Conservation (phyloP, 805 yeast species). For the Lipomyces yamadae region DNA sequence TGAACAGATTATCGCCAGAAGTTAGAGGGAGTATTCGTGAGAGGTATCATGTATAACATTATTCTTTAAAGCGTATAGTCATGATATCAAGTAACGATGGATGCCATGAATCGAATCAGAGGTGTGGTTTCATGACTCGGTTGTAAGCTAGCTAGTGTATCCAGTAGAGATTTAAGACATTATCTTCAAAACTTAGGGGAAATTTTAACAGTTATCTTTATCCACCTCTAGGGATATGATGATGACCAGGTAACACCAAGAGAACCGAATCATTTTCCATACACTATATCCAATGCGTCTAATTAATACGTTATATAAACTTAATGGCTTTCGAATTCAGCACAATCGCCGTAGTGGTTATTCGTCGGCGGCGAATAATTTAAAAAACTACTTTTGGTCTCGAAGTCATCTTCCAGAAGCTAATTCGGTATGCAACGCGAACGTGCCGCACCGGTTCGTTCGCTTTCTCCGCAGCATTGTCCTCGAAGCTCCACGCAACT, state of each 20-base stretch:
- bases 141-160: slow-evolving; percentile 3
- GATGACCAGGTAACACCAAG: no score
- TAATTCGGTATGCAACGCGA: neutral
- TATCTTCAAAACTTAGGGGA: neutral
- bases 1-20: slow-evolving; percentile 38
- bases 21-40: slow-evolving; percentile 30
- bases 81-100: neutral
- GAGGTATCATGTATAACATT: slow-evolving; percentile 23
- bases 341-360: no score
- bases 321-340: no score
- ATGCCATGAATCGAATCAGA: slow-evolving; percentile 7
- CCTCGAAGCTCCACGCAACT: neutral
- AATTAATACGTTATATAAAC: no score
- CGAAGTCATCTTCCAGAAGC: no score
- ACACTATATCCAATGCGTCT: no score
- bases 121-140: neutral
- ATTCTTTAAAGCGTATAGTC: neutral
- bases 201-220: neutral
- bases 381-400: no score
- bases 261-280: no score
- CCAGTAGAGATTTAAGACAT: neutral
- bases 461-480: neutral
- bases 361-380: neutral
- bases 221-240: no score
- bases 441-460: neutral